Conservation (phyloP, 2,329 filamentous ascomycete species). For the Monosporascus sp. region DNA sequence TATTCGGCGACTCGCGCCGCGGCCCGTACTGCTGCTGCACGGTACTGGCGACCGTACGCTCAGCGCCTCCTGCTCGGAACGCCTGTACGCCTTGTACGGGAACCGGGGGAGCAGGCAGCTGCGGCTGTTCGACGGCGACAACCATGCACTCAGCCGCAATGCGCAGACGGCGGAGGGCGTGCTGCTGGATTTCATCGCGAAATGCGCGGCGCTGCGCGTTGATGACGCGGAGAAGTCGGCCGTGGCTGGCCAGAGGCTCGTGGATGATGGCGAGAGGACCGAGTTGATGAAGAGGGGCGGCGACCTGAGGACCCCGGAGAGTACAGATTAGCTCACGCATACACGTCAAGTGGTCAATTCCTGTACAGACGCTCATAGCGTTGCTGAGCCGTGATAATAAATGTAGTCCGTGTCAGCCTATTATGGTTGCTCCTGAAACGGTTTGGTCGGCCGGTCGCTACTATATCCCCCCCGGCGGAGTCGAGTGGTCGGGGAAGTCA, state of each 20-base stretch:
- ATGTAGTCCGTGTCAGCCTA: too few relatives aligned
- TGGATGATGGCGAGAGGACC: slow-evolving; percentile 18
- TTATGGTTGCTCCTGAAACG: too few relatives aligned
- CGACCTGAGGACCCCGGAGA: slow-evolving; percentile 29
- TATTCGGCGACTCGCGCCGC: slow-evolving; percentile 23
- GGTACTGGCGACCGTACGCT: slow-evolving; percentile 33
- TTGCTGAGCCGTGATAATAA: too few relatives aligned
- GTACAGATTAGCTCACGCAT: not conserved
- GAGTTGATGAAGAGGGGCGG: slow-evolving; percentile 27
- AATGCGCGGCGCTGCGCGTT: slow-evolving; percentile 23
- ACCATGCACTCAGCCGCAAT: slow-evolving; percentile 35
- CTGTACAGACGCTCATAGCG: too few relatives aligned
- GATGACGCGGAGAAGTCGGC: slow-evolving; percentile 13
- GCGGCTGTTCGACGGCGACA: slow-evolving; percentile 34
- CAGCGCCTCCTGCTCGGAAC: slow-evolving; percentile 26
- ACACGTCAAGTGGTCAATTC: too few relatives aligned
- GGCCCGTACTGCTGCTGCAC: slow-evolving; percentile 33
- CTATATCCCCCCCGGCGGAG: too few relatives aligned
- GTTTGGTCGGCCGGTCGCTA: too few relatives aligned
- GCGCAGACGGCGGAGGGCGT: slow-evolving; percentile 31
- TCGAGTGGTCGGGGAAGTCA: too few relatives aligned
- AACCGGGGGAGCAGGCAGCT: slow-evolving; percentile 24
- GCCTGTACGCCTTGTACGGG: slow-evolving; percentile 32
- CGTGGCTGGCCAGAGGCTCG: slow-evolving; percentile 10
- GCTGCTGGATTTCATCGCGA: slow-evolving; percentile 33